These are phyloP conservation scores for Phylloporus scabripes DNA, from an alignment of 768 basidiomycete species.

Conservation along the genomic window DNA sequence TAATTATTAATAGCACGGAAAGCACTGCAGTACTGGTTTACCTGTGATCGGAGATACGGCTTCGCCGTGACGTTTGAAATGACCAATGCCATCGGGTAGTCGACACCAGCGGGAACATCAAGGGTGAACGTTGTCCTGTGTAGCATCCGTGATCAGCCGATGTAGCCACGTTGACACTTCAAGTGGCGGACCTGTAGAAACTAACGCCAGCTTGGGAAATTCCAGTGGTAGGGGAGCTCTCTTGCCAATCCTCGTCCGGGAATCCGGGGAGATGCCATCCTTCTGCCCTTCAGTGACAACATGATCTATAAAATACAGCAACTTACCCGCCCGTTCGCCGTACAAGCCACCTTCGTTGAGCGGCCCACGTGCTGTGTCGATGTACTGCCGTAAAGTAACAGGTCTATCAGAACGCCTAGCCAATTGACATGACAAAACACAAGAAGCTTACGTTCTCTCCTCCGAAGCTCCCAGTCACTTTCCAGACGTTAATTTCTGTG, in stretches of 20 bases:
- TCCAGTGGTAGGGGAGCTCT: slow-evolving; percentile 38
- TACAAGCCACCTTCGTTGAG: slow-evolving; percentile 57
- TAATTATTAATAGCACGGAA: not conserved
- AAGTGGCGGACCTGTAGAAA: slow-evolving; percentile 38
- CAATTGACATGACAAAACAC: not conserved
- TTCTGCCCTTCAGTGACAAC: slow-evolving; percentile 5
- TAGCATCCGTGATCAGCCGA: not conserved
- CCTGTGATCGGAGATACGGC: slow-evolving; percentile 37
- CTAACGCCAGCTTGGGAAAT: slow-evolving; percentile 40
- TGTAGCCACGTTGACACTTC: not conserved
- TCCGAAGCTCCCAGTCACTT: slow-evolving; percentile 46
- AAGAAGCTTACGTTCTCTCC: slow-evolving; percentile 38
- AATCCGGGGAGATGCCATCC: slow-evolving; percentile 57
- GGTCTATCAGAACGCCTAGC: not conserved
- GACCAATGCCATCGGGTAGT: slow-evolving; percentile 44
- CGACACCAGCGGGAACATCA: slow-evolving; percentile 40
- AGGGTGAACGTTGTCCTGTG: slow-evolving; percentile 35
- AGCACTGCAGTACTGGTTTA: no score
- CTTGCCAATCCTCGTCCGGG: slow-evolving; percentile 42
- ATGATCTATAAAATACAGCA: not conserved
- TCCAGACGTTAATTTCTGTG: slow-evolving; percentile 41
- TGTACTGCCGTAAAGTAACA: slow-evolving; percentile 31
- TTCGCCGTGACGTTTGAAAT: slow-evolving; percentile 42
- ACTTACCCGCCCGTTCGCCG: slow-evolving; percentile 44
- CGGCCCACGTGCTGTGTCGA: slow-evolving; percentile 47